Evolutionary conservation across 2,329 filamentous ascomycete species (phyloP), one percentile per base, ranked within the genome.

Genomic region (Microsporum ferrugineum): DNA sequence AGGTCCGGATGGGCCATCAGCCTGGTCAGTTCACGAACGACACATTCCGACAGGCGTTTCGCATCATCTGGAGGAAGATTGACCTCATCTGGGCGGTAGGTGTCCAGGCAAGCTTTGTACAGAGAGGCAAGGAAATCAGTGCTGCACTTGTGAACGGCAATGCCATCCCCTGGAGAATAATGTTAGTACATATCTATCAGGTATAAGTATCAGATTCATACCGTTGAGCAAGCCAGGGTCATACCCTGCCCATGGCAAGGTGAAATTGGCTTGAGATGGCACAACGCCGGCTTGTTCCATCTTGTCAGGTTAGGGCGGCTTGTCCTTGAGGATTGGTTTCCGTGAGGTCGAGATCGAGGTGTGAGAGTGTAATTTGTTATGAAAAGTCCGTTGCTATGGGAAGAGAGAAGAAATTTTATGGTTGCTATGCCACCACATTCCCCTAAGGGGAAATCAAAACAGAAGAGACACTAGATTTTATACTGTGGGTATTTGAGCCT

Each of bases 111-210:
- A n/a, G 62, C 36, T 6, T 55, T 47, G 53, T 47, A 60, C 31
- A 63, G 29, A 2, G 38, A 39, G 33, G 60, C 51, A 31, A 63
- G 62, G 31, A 53, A 63, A 5, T 57, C 60, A 33, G 43, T 45
- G 62, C 57, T 62, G 43, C 62, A 62, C 51, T 60, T 62, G 33
- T 60, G 59, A 17, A 43, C 56, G 7, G 60, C 41, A 14, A 43
- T n/a, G 8, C 62, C 47, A 12, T 59, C 36, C 12, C 39, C 59
- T 56, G 33, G 3, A 33, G n/a, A n/a, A 57, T 14, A 5, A n/a
- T 17, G 0, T 43, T n/a, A 36, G 33, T 29, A 29, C 33, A 17
- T 14, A 55, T 36, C n/a, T 6, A 17, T n/a, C 31, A 8, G 8
- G 49, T 2, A 14, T 14, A 10, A 27, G 14, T 10, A 38, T 23